A percentile compares a stretch with the other conserved stretches of the same genome.
phyloP scores from a whole-genome alignment of 2,329 filamentous ascomycete genomes.

The Aspergillus pseudonomiae region DNA sequence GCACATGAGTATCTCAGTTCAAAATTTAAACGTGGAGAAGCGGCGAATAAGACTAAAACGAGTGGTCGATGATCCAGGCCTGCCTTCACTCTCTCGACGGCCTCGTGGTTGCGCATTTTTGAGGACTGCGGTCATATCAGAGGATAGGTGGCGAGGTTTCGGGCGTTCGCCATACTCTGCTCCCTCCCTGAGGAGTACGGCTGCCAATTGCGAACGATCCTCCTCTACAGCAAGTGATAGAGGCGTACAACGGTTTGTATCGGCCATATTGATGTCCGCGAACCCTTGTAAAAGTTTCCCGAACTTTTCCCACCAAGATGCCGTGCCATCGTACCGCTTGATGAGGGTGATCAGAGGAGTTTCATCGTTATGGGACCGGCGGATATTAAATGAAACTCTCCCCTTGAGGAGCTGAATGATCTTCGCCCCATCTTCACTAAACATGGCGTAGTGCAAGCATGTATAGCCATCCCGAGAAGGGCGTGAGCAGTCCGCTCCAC shows the following conservation, averaged over 20 bases:
- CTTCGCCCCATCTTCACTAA: not conserved
- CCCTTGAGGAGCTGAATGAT: constrained; percentile 5
- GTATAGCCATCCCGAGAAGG: constrained; percentile 11
- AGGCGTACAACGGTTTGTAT: not conserved
- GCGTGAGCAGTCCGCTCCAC: constrained; percentile 3
- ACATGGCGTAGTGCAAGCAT: constrained; percentile 15
- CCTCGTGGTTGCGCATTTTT: not conserved
- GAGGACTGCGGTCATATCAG: not conserved
- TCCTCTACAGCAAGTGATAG: constrained; percentile 1
- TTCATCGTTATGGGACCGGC: not conserved
- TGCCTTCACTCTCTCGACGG: not conserved
- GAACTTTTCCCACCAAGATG: constrained; percentile 6
- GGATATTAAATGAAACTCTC: constrained; percentile 3
- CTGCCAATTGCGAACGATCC: not conserved
- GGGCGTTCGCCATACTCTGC: not conserved
- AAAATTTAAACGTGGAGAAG: not conserved
- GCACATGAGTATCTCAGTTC: not conserved
- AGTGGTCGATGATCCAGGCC: not conserved
- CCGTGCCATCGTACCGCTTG: not conserved
- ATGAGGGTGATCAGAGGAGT: constrained; percentile 12
- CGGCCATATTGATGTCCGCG: constrained; percentile 5
- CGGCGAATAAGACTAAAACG: not conserved
- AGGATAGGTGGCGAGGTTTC: not conserved
- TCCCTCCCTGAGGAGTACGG: not conserved
- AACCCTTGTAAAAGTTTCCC: not conserved